Conservation (phyloP, 169 alveolate species). For the Plasmodium yoelii region DNA sequence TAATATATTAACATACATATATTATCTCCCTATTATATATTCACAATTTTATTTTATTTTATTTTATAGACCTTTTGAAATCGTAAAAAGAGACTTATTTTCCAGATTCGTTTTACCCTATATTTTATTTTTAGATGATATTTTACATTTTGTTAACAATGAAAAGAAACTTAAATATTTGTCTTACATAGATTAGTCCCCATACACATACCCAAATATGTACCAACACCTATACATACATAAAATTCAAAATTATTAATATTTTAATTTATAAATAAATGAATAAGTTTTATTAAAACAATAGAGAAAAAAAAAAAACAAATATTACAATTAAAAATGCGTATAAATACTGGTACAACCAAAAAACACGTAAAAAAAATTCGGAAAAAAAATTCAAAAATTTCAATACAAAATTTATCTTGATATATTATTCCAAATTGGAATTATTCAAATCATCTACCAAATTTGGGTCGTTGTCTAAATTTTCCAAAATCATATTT, state of each 20-base stretch:
- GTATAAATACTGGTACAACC: too few relatives aligned
- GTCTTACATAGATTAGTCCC: background rate
- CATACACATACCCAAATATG: too few relatives aligned
- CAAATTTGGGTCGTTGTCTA: conserved; percentile 38
- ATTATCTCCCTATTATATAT: background rate
- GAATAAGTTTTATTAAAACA: too few relatives aligned
- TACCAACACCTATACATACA: background rate
- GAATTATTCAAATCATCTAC: background rate
- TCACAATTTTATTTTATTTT: conserved; percentile 1
- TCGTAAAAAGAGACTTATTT: conserved; percentile 54
- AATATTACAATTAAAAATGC: too few relatives aligned
- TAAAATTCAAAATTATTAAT: too few relatives aligned
- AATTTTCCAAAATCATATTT: conserved; percentile 24
- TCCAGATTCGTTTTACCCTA: conserved; percentile 62
- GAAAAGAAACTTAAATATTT: conserved; percentile 59
- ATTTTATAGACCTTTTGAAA: conserved; percentile 57
- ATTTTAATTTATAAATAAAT: too few relatives aligned
- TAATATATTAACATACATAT: too few relatives aligned
- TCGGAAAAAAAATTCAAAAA: too few relatives aligned
- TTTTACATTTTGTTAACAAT: conserved; percentile 16
- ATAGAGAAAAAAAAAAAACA: too few relatives aligned
- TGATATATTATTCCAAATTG: too few relatives aligned
- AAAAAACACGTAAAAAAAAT: too few relatives aligned
- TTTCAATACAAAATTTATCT: too few relatives aligned
- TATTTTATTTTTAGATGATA: conserved; percentile 64